A percentile compares a stretch with the other conserved stretches of the same genome.
Conservation (phyloP, 2,329 filamentous ascomycete genomes). For the Fusarium sp. region DNA sequence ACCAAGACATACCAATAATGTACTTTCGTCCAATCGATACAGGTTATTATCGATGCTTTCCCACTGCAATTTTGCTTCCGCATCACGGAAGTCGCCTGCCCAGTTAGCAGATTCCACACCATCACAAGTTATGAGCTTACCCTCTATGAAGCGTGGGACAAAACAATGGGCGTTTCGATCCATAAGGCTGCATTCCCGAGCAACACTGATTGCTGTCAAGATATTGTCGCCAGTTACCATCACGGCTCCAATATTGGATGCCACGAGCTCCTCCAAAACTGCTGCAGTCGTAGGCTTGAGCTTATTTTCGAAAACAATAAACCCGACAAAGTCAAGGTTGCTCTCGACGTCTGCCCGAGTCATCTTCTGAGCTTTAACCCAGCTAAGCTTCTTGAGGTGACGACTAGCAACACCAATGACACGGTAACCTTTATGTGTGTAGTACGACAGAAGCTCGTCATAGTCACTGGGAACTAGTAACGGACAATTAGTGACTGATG, state of each 20-base stretch:
- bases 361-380: slow-evolving; percentile 97
- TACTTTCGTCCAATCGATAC: slow-evolving; percentile 84
- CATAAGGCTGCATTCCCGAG: slow-evolving; percentile 89
- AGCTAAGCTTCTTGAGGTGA: slow-evolving; percentile 88
- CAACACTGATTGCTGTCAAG: slow-evolving; percentile 95
- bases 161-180: slow-evolving; percentile 90
- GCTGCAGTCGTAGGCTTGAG: slow-evolving; percentile 88
- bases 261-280: slow-evolving; percentile 85
- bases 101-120: slow-evolving; percentile 24
- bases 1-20: slow-evolving; percentile 71
- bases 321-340: slow-evolving; percentile 89
- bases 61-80: slow-evolving; percentile 84
- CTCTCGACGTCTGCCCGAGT: slow-evolving; percentile 88
- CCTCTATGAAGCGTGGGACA: slow-evolving; percentile 88
- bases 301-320: slow-evolving; percentile 99
- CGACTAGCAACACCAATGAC: slow-evolving; percentile 97
- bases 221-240: slow-evolving; percentile 99
- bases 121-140: slow-evolving; percentile 54
- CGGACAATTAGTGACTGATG: slow-evolving; percentile 27
- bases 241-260: slow-evolving; percentile 88
- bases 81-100: slow-evolving; percentile 79
- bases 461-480: slow-evolving; percentile 84
- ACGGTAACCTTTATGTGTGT: slow-evolving; percentile 95
- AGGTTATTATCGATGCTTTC: slow-evolving; percentile 93
- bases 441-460: slow-evolving; percentile 88